phyloP scores from a whole-genome alignment of 768 basidiomycete species.

The Rhodotorula graminis region DNA sequence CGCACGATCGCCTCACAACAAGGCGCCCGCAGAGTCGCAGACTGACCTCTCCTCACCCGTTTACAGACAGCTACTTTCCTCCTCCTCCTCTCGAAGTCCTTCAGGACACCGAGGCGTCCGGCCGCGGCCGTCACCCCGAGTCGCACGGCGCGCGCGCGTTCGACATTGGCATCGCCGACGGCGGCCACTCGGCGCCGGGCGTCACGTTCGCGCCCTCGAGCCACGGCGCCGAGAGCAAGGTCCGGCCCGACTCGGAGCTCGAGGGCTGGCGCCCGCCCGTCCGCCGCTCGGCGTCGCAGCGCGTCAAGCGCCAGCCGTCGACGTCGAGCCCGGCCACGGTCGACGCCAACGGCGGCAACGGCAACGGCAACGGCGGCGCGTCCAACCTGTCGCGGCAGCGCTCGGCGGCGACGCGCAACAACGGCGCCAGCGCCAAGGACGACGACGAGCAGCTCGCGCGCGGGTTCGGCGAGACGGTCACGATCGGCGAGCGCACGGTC shows the following conservation, averaged over 20 bases:
- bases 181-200: slow-evolving; percentile 27
- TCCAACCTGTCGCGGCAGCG: background rate
- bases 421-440: too few species aligned
- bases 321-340: too few species aligned
- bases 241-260: slow-evolving; percentile 21
- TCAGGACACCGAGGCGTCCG: slow-evolving; percentile 16
- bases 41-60: too few species aligned
- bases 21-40: too few species aligned
- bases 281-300: slow-evolving; percentile 30
- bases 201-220: slow-evolving; percentile 33
- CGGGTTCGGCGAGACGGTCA: background rate
- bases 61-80: slow-evolving; percentile 38
- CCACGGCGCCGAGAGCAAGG: background rate
- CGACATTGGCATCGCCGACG: slow-evolving; percentile 22
- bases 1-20: too few species aligned
- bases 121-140: slow-evolving; percentile 16
- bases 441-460: background rate
- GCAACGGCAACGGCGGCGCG: background rate
- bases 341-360: background rate
- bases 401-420: background rate
- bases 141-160: slow-evolving; percentile 24
- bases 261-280: slow-evolving; percentile 26
- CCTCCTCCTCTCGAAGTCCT: slow-evolving; percentile 17
- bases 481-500: slow-evolving; percentile 8
- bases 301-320: slow-evolving; percentile 18